These are phyloP conservation scores for Cutaneotrichosporon dermatis DNA, from an alignment of 1,284 basidiomycete genomes.

Conservation along the genomic window DNA sequence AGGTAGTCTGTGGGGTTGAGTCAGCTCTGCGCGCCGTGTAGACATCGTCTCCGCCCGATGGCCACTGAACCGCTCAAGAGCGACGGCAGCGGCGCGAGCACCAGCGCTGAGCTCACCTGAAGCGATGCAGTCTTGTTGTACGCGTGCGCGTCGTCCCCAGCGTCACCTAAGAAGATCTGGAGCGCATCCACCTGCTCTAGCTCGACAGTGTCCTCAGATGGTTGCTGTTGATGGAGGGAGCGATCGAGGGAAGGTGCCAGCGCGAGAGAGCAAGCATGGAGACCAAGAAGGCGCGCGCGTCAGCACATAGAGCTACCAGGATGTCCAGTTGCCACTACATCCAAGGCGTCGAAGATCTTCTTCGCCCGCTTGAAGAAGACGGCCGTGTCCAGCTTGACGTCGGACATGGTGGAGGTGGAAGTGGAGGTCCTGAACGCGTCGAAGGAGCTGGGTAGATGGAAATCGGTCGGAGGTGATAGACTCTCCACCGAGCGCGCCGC, in stretches of 20 bases:
- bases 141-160: constrained; percentile 74
- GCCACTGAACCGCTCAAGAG: no score
- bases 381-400: constrained; percentile 53
- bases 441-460: neutral
- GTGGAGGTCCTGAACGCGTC: constrained; percentile 3
- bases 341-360: constrained; percentile 67
- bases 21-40: neutral
- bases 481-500: neutral
- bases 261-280: no score
- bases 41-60: no score
- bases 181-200: constrained; percentile 57
- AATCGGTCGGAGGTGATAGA: neutral
- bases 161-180: constrained; percentile 75
- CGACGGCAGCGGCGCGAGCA: no score
- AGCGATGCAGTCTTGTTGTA: constrained; percentile 83
- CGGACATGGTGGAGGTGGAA: constrained; percentile 44
- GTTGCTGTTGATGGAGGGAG: constrained; percentile 53
- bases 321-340: constrained; percentile 54
- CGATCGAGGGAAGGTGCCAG: neutral
- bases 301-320: no score
- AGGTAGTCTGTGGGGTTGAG: constrained; percentile 70
- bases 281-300: no score
- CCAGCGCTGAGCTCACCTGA: constrained; percentile 58
- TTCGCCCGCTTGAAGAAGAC: constrained; percentile 65
- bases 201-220: constrained; percentile 60